phyloP scores from a whole-genome alignment of 805 yeast genomes.

The Starmerella riodocensis region DNA sequence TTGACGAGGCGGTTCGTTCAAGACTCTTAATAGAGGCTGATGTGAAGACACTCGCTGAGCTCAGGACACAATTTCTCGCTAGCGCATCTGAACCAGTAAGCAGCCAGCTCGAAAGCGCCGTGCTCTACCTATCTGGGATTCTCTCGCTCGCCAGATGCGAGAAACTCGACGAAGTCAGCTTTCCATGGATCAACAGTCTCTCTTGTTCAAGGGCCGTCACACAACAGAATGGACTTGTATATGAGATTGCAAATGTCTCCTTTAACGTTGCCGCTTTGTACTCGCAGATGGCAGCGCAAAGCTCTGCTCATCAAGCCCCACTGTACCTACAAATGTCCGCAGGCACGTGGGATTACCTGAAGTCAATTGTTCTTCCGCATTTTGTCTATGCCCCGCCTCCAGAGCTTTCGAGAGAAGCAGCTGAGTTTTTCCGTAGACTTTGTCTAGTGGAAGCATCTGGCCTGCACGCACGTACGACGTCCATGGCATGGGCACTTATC shows the following conservation, averaged over 20 bases:
- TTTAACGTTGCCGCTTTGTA: slow-evolving; percentile 59
- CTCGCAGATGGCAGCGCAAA: slow-evolving; percentile 41
- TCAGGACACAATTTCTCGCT: too few relatives aligned
- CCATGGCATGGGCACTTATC: too few relatives aligned
- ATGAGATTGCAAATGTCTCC: slow-evolving; percentile 49
- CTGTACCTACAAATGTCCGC: slow-evolving; percentile 1
- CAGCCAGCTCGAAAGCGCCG: neutral
- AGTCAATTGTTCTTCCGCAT: neutral
- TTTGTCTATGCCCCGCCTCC: slow-evolving; percentile 3
- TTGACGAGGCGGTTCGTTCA: too few relatives aligned
- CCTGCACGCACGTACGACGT: neutral
- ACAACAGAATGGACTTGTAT: slow-evolving; percentile 36
- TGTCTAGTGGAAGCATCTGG: slow-evolving; percentile 1
- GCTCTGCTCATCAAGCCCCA: slow-evolving; percentile 26
- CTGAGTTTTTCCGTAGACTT: neutral
- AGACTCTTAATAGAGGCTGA: too few relatives aligned
- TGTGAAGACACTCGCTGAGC: too few relatives aligned
- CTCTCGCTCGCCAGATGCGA: neutral
- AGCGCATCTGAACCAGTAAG: too few relatives aligned
- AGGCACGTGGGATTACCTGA: neutral
- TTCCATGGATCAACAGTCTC: slow-evolving; percentile 57
- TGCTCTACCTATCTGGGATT: slow-evolving; percentile 1
- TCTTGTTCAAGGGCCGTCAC: slow-evolving; percentile 41
- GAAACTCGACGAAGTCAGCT: neutral
- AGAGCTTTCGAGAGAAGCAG: slow-evolving; percentile 1